Evolutionary conservation across 768 basidiomycete species (phyloP).

Genomic region (Leccinum subtestaceum): DNA sequence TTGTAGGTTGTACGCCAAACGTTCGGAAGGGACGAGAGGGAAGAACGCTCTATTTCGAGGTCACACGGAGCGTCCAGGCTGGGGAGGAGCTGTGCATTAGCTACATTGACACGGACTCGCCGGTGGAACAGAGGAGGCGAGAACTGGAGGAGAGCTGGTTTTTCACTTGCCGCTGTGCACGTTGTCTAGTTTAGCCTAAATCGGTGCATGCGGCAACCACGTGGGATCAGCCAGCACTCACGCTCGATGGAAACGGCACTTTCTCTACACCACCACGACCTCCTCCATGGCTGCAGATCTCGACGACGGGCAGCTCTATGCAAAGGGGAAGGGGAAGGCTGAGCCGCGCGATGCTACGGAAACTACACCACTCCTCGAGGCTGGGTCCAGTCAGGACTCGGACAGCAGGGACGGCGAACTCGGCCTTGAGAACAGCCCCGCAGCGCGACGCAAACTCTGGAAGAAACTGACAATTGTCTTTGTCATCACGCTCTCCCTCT

Average conservation of each 20-base stretch:
- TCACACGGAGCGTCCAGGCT: slow-evolving; percentile 38
- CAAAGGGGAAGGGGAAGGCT: slow-evolving; percentile 30
- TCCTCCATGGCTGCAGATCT: slow-evolving; percentile 22
- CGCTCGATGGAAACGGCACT: neutral
- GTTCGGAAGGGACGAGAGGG: slow-evolving; percentile 45
- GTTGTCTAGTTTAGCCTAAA: slow-evolving; percentile 26
- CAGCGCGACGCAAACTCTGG: slow-evolving; percentile 29
- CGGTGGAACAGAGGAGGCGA: slow-evolving; percentile 36
- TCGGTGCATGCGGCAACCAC: slow-evolving; percentile 12
- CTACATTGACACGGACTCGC: slow-evolving; percentile 41
- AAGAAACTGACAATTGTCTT: slow-evolving; percentile 48
- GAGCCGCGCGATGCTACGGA: slow-evolving; percentile 26
- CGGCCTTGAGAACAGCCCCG: slow-evolving; percentile 20
- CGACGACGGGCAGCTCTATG: slow-evolving; percentile 9
- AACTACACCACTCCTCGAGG: slow-evolving; percentile 30
- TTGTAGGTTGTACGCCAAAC: slow-evolving; percentile 52
- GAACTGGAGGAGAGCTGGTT: slow-evolving; percentile 53
- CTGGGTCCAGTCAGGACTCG: slow-evolving; percentile 16
- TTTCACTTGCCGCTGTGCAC: slow-evolving; percentile 49
- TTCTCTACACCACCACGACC: slow-evolving; percentile 9
- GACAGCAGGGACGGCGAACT: slow-evolving; percentile 18
- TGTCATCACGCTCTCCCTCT: slow-evolving; percentile 51
- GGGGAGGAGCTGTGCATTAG: slow-evolving; percentile 61
- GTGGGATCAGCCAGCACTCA: slow-evolving; percentile 10
- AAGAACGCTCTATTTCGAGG: slow-evolving; percentile 47